phyloP scores from a whole-genome alignment of 2,329 filamentous ascomycete genomes.

The Blumeria hordei region DNA sequence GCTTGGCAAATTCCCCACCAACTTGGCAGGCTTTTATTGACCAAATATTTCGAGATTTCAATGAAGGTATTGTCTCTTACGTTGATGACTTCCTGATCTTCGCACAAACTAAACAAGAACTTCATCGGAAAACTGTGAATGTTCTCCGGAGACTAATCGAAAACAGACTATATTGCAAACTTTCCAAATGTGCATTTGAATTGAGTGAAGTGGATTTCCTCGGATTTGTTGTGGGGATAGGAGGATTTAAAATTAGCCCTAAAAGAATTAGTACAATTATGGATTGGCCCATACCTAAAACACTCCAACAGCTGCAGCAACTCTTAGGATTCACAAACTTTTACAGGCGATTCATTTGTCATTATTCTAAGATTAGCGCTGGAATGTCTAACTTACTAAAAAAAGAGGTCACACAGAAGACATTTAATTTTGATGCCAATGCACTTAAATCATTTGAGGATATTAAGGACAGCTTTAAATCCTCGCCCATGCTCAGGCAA shows the following conservation, averaged over 20 bases:
- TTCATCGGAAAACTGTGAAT: not conserved
- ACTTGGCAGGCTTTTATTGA: not conserved
- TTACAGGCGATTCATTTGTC: not conserved
- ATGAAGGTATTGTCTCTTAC: conserved; percentile 1
- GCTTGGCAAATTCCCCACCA: not conserved
- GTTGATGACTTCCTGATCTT: not conserved
- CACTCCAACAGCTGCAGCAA: not conserved
- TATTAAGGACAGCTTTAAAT: not conserved
- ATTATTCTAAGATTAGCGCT: not conserved
- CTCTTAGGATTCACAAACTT: conserved; percentile 1
- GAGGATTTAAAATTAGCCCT: not conserved
- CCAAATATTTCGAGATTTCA: not conserved
- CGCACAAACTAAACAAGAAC: not conserved
- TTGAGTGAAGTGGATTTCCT: not conserved
- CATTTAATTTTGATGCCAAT: not conserved
- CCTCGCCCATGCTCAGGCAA: not conserved
- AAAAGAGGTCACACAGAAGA: not conserved
- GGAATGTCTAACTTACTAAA: not conserved
- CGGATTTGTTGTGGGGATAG: not conserved
- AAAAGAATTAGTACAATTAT: not conserved
- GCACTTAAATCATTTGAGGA: not conserved
- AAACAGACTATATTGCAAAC: conserved; percentile 1
- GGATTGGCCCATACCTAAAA: not conserved
- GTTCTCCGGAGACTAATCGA: not conserved
- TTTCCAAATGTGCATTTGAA: conserved; percentile 1